Evolutionary conservation across 2,329 filamentous ascomycete genomes (phyloP).

Genomic region (Phaeosphaeria sp.): DNA sequence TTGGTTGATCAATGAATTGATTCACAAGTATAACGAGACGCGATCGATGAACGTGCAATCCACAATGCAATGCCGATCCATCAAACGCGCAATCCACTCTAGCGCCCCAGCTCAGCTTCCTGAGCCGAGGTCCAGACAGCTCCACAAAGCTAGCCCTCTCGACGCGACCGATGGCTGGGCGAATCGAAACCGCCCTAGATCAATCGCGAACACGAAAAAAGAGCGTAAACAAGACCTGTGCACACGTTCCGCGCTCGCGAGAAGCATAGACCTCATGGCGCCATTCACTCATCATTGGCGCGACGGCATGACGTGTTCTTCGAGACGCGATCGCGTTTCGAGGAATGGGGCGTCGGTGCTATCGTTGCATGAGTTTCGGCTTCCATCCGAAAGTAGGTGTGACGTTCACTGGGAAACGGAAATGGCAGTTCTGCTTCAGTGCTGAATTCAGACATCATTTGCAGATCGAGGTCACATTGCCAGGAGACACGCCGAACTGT

Average conservation of each 20-base stretch:
- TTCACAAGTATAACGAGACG: not conserved
- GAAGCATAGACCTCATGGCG: not conserved
- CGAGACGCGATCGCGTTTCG: not conserved
- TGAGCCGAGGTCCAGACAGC: not conserved
- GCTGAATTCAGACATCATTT: not conserved
- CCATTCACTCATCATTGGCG: not conserved
- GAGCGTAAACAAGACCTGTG: not conserved
- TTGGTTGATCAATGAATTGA: too few relatives aligned
- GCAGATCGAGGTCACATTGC: not conserved
- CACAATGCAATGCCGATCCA: not conserved
- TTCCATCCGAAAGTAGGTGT: not conserved
- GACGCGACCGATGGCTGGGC: not conserved
- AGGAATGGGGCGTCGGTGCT: not conserved
- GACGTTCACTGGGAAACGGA: not conserved
- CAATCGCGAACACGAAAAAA: conserved; percentile 1
- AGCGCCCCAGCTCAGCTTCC: not conserved
- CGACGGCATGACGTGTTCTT: not conserved
- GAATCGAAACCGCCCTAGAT: not conserved
- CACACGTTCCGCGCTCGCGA: conserved; percentile 7
- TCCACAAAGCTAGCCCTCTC: too few relatives aligned
- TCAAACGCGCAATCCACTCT: not conserved
- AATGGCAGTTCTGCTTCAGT: not conserved
- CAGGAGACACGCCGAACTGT: not conserved
- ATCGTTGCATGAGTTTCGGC: not conserved
- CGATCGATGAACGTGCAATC: conserved; percentile 5